Conservation (phyloP, 2,329 filamentous ascomycete genomes). For the Pseudocercospora musae region DNA sequence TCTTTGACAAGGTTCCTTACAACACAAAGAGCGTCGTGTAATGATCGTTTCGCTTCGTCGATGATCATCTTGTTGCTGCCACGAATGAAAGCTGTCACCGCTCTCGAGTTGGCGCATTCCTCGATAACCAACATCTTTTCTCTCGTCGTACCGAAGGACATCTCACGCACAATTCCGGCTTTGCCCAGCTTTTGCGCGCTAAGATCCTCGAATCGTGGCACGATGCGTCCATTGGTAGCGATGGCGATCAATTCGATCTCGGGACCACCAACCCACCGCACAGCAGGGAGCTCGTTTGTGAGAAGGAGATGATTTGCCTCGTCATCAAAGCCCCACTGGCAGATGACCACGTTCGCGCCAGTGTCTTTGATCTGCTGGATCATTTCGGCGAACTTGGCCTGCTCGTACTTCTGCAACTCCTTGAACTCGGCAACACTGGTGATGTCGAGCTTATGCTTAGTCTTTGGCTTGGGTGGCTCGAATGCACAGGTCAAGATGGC, state of each 20-base stretch:
- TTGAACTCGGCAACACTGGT: slow-evolving; percentile 97
- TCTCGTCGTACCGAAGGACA: slow-evolving; percentile 94
- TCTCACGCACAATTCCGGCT: slow-evolving; percentile 86
- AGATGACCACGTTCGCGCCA: slow-evolving; percentile 94
- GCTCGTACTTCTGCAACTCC: slow-evolving; percentile 93
- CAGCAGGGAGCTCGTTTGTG: slow-evolving; percentile 92
- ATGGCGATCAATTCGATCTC: slow-evolving; percentile 99
- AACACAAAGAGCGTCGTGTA: slow-evolving; percentile 96
- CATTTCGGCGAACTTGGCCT: slow-evolving; percentile 97
- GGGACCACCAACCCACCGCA: slow-evolving; percentile 95
- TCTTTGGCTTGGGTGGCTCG: slow-evolving; percentile 98
- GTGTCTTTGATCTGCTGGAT: slow-evolving; percentile 97
- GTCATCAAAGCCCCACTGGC: slow-evolving; percentile 99
- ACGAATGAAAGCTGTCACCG: slow-evolving; percentile 92
- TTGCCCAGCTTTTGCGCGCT: slow-evolving; percentile 85
- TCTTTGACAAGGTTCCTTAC: slow-evolving; percentile 94
- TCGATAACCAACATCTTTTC: slow-evolving; percentile 99
- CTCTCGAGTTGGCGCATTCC: slow-evolving; percentile 95
- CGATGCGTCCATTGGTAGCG: slow-evolving; percentile 95
- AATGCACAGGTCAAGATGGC: slow-evolving; percentile 97
- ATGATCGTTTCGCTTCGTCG: slow-evolving; percentile 94
- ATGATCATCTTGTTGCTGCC: slow-evolving; percentile 99
- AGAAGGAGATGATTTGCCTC: slow-evolving; percentile 96
- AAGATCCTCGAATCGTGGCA: slow-evolving; percentile 94
- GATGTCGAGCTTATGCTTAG: slow-evolving; percentile 98